Base-by-base conservation (phyloP, 2,329 filamentous ascomycete species). In the Calonectria pseudoturangicola region DNA sequence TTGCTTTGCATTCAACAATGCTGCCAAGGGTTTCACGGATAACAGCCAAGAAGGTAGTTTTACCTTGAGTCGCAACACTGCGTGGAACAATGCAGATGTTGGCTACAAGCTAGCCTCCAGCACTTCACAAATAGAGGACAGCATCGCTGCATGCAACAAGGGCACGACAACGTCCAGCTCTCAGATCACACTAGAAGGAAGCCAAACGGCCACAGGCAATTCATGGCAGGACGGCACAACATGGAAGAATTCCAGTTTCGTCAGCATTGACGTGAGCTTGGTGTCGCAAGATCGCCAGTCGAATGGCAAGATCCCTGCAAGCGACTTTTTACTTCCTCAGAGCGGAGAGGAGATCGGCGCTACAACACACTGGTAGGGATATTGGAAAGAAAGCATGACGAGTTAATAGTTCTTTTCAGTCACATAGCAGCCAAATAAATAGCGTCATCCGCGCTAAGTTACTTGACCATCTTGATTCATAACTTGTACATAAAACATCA, bases 11-110 rank as follows among this genome's bases (percentile, higher is more conserved):
- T 88, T 87, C 74, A 72, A 78, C 51, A 88, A 88, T 73, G 81
- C 80, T 0, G 82, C 82, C 47, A 86, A 87, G 70, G 86, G 86
- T 0, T 88, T 88, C 79, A 87, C 84, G 10, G 86, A 88, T 63
- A 88, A 88, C 74, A 82, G 81, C 25, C 84, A 88, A 73, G 81
- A 84, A 0, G 86, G 86, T 0, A 81, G 78, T 54, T 81, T 88
- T 54, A 79, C 79, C 3, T 74, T 88, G 41, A 80, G 81, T 13
- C 81, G 85, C 67, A 87, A 87, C 79, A 88, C 86, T 1, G 86
- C 86, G 4, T 88, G 84, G 83, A 85, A 85, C 73, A 88, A 88
- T 64, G 82, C 79, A 5, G 85, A 83, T 36, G 81, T 84, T 18
- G 85, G 86, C 10, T 86, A 85, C 79, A 80, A 84, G 68, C 81